These are phyloP conservation scores for Starmerella bombicola DNA, from an alignment of 805 yeast species.

Conservation along the genomic window DNA sequence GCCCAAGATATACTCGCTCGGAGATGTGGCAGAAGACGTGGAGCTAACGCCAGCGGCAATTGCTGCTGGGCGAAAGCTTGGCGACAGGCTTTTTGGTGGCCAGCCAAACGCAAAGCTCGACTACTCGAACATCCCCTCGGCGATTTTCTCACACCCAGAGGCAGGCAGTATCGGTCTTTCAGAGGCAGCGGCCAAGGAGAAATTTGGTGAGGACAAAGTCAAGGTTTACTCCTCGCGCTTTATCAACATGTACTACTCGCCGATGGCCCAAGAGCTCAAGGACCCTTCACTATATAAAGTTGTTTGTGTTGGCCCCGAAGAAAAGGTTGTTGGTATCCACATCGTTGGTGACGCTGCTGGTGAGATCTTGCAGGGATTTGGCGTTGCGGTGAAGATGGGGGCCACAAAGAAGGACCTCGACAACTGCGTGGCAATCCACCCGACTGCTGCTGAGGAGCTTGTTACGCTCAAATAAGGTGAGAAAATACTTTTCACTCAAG, in stretches of 20 bases:
- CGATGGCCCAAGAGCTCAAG: constrained; percentile 54
- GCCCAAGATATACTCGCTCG: constrained; percentile 65
- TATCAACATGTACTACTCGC: constrained; percentile 86
- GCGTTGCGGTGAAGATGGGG: constrained; percentile 97
- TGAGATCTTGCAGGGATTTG: constrained; percentile 95
- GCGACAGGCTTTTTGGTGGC: constrained; percentile 86
- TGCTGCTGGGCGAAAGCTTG: constrained; percentile 90
- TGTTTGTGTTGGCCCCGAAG: constrained; percentile 63
- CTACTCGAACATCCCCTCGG: constrained; percentile 80
- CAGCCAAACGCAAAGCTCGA: constrained; percentile 59
- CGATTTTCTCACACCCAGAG: constrained; percentile 96
- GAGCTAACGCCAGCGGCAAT: constrained; percentile 98
- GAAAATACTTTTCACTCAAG: too few species aligned
- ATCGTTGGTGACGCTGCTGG: constrained; percentile 81
- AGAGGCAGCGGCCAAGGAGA: constrained; percentile 60
- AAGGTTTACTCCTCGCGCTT: constrained; percentile 75
- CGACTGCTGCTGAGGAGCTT: constrained; percentile 94
- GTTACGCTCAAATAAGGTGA: constrained; percentile 68
- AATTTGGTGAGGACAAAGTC: constrained; percentile 69
- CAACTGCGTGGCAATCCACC: constrained; percentile 94
- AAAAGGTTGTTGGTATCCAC: constrained; percentile 92
- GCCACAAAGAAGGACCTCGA: constrained; percentile 96
- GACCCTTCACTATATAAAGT: constrained; percentile 80
- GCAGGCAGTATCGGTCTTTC: constrained; percentile 87
- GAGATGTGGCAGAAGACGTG: constrained; percentile 86